Percentiles rank a stretch among this genome's conserved stretches.
These are phyloP conservation scores for Aquilaria agallochum DNA, from an alignment of 441 rosid species.

Conservation along the genomic window DNA sequence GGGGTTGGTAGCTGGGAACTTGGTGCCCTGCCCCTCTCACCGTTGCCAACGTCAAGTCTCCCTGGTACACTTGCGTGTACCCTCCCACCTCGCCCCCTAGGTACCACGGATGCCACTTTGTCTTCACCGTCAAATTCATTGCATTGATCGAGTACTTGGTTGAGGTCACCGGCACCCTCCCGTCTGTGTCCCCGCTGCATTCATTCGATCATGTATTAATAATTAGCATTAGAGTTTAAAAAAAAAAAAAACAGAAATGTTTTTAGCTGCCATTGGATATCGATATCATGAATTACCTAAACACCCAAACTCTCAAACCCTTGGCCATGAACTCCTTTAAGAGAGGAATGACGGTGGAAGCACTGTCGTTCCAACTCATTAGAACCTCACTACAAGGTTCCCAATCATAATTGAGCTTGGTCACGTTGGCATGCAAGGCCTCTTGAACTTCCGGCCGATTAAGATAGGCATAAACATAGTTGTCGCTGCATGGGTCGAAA, in stretches of 20 bases:
- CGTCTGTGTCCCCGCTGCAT: constrained; percentile 80
- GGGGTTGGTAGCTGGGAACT: constrained; percentile 84
- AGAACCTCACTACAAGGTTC: constrained; percentile 56
- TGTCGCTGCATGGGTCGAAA: constrained; percentile 67
- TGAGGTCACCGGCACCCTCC: constrained; percentile 70
- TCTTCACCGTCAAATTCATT: constrained; percentile 47
- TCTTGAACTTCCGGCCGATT: constrained; percentile 66
- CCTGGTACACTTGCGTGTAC: constrained; percentile 57
- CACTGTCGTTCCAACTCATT: constrained; percentile 49
- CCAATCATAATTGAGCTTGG: constrained; percentile 67
- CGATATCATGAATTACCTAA: constrained; percentile 31
- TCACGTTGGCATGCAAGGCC: constrained; percentile 80
- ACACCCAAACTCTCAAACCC: constrained; percentile 72
- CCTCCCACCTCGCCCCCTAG: constrained; percentile 70
- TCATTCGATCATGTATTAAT: no score
- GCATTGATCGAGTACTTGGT: constrained; percentile 48
- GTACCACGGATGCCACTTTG: constrained; percentile 79
- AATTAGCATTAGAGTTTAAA: neutral
- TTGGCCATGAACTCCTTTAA: constrained; percentile 42
- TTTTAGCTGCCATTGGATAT: neutral
- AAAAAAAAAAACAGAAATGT: no score
- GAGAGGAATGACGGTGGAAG: constrained; percentile 57
- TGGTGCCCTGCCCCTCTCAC: constrained; percentile 89
- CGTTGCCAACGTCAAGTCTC: constrained; percentile 64
- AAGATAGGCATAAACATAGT: constrained; percentile 61